A percentile compares a stretch with the other conserved stretches of the same genome.
These are phyloP conservation scores for Monotropa hypopitys DNA, from an alignment of 179 eudicot genomes.

Conservation along the genomic window DNA sequence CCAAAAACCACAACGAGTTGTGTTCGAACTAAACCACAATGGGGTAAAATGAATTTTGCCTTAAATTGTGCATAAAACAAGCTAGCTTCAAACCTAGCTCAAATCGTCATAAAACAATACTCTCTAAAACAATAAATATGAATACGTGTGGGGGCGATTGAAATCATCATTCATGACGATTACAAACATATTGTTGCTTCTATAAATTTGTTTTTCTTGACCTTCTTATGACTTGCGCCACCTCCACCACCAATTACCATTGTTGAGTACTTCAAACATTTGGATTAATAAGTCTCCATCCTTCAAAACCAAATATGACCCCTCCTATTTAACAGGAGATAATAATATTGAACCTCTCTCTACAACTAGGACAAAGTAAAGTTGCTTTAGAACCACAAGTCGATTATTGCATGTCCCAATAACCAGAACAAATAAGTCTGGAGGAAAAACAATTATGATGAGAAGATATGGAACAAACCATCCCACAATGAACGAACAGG, in stretches of 20 bases:
- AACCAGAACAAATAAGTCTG: not conserved
- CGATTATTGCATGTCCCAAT: not conserved
- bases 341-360: not conserved
- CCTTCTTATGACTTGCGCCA: not conserved
- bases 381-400: not conserved
- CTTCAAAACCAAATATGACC: not conserved
- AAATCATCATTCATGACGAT: not conserved
- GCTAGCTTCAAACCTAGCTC: not conserved
- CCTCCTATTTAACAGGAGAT: not conserved
- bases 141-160: not conserved
- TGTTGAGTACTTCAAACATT: not conserved
- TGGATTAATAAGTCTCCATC: not conserved
- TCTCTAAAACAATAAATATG: not conserved
- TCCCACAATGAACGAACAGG: not conserved
- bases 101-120: not conserved
- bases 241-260: not conserved
- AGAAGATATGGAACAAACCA: not conserved
- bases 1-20: not conserved
- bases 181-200: not conserved
- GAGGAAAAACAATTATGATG: not conserved
- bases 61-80: not conserved
- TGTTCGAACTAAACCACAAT: not conserved
- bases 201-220: not conserved
- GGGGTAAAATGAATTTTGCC: not conserved
- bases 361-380: not conserved